Evolutionary conservation across 2,329 filamentous ascomycete species (phyloP), one percentile per base, ranked within the genome.

Genomic region (Fusarium cicatricum): DNA sequence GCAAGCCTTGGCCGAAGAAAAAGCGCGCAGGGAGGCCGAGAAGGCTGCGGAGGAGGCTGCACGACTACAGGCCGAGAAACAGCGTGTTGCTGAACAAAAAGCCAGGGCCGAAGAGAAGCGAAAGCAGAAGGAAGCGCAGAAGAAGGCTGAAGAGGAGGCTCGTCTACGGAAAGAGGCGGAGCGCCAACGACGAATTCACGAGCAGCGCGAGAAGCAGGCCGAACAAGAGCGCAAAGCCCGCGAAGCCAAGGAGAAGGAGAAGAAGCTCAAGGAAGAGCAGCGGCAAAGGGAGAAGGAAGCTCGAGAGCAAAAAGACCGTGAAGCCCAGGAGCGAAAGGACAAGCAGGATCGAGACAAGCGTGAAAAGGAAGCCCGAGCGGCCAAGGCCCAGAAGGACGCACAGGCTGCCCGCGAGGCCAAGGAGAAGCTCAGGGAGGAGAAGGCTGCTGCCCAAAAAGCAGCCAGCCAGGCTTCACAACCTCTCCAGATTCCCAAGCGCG

Each of bases 141-240:
- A 89, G 74, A 96, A 91, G 74, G 90, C 90, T 23, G 91, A 92
- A 62, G 95, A 98, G 70, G 94, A 97, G 69, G 93, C 97, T 67
- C 88, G 89, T 45, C 79, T 88, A 53, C 85, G 88, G 51, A 97
- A 92, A 73, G 94, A 98, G 71, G 89, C 89, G 4, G 94, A 98
- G 68, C 90, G 90, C 70, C 85, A 89, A 71, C 88, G 88, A 59
- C 87, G 90, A 42, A 79, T 90, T 50, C 89, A 92, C 69, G 92
- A 97, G 70, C 92, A 96, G 72, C 87, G 91, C 62, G 92, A 96
- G 67, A 87, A 88, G 64, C 91, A 96, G 69, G 90, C 89, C 23
- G 93, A 97, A 72, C 82, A 85, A 55, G 94, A 98, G 73, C 88
- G 91, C 53, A 97, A 93, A 74, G 72, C 72, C n/a, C 90, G 80